Conservation (phyloP, 2,329 filamentous ascomycete genomes). For the Cercospora canescens region DNA sequence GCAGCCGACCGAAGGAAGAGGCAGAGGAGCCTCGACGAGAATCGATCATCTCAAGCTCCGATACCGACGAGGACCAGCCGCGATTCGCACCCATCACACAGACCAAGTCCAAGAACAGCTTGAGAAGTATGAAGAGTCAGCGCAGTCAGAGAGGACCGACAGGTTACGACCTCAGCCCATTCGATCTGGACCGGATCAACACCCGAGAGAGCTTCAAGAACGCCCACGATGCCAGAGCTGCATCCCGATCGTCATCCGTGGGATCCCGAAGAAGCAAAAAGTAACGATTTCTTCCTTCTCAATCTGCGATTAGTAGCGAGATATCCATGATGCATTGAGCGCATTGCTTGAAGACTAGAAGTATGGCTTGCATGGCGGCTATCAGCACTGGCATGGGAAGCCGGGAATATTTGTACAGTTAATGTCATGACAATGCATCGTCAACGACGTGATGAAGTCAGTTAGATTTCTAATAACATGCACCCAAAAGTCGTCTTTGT, state of each 20-base stretch:
- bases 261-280: not conserved
- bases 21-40: constrained; percentile 16
- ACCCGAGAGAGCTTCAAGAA: constrained; percentile 47
- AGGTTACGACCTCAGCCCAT: constrained; percentile 45
- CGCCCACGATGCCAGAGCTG: not conserved
- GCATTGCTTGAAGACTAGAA: not conserved
- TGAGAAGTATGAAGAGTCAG: not conserved
- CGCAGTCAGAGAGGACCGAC: not conserved
- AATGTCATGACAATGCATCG: not conserved
- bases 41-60: constrained; percentile 12
- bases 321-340: not conserved
- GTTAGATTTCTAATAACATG: not conserved
- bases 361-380: not conserved
- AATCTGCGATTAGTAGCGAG: too few species aligned
- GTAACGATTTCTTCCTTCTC: not conserved
- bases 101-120: constrained; percentile 14
- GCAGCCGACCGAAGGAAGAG: constrained; percentile 11
- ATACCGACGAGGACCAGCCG: constrained; percentile 25
- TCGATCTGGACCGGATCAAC: constrained; percentile 50
- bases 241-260: not conserved
- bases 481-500: not conserved
- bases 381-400: not conserved
- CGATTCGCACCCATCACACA: constrained; percentile 27
- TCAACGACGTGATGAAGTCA: not conserved
- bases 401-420: constrained; percentile 1